phyloP scores from a whole-genome alignment of 208 protist species.

The Crithidia expoeki region DNA sequence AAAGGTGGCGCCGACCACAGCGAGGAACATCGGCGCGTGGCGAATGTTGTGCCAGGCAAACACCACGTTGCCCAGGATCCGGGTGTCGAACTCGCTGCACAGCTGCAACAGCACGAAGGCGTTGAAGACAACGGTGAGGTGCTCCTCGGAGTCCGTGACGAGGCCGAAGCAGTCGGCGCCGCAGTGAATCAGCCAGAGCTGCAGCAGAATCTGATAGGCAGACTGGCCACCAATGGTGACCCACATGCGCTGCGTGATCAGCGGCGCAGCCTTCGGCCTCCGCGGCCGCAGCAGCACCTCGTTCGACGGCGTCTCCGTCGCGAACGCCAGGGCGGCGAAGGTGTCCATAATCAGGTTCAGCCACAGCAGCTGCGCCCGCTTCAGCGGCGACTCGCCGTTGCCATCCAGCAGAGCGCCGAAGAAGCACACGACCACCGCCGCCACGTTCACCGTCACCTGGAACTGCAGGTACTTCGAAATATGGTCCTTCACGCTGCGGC shows the following conservation, averaged over 20 bases:
- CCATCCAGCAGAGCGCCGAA: slow-evolving; percentile 82
- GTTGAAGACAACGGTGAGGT: slow-evolving; percentile 87
- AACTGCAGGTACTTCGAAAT: slow-evolving; percentile 99
- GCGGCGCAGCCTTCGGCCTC: slow-evolving; percentile 81
- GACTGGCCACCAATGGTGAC: slow-evolving; percentile 81
- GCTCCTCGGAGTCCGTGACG: slow-evolving; percentile 21
- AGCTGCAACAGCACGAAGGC: slow-evolving; percentile 89
- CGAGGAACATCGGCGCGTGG: slow-evolving; percentile 57
- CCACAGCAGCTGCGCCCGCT: slow-evolving; percentile 93
- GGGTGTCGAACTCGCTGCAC: slow-evolving; percentile 91
- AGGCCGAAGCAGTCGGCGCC: slow-evolving; percentile 25
- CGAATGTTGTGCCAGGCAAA: slow-evolving; percentile 60
- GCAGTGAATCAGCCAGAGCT: slow-evolving; percentile 62
- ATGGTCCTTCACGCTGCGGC: slow-evolving; percentile 97
- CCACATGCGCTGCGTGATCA: slow-evolving; percentile 94
- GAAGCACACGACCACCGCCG: slow-evolving; percentile 92
- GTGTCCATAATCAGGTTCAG: slow-evolving; percentile 95
- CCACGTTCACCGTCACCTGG: slow-evolving; percentile 97
- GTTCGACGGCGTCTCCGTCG: slow-evolving; percentile 87
- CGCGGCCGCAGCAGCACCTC: slow-evolving; percentile 75
- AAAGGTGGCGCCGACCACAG: slow-evolving; percentile 69
- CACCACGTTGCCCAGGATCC: slow-evolving; percentile 56
- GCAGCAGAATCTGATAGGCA: slow-evolving; percentile 76
- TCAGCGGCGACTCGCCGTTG: slow-evolving; percentile 83
- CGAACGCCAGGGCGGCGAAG: slow-evolving; percentile 90